phyloP scores from a whole-genome alignment of 1,284 basidiomycete genomes.

The Papiliotrema fonsecae region DNA sequence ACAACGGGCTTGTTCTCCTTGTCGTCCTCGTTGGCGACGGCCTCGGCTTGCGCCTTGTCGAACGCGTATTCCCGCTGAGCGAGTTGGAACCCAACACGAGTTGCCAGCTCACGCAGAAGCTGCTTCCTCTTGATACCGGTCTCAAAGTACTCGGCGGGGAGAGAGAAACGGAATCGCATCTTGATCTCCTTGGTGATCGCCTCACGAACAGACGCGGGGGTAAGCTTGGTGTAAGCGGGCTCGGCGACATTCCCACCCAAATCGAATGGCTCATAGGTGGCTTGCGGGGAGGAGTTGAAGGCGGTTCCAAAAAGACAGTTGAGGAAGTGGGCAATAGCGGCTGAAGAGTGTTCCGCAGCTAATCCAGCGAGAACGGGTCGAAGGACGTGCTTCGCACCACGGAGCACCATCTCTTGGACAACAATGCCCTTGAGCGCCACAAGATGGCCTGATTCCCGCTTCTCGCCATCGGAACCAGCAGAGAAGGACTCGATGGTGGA shows the following conservation, averaged over 20 bases:
- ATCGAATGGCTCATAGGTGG: slow-evolving; percentile 43
- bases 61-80: slow-evolving; percentile 52
- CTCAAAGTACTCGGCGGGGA: slow-evolving; percentile 47
- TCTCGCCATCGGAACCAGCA: slow-evolving; percentile 30
- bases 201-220: slow-evolving; percentile 49
- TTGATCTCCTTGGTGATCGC: slow-evolving; percentile 49
- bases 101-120: slow-evolving; percentile 53
- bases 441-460: slow-evolving; percentile 26
- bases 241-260: slow-evolving; percentile 20
- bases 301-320: slow-evolving; percentile 55
- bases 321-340: slow-evolving; percentile 54
- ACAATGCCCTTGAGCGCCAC: slow-evolving; percentile 45
- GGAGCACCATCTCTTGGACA: slow-evolving; percentile 56
- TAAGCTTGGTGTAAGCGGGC: slow-evolving; percentile 51
- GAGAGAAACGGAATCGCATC: slow-evolving; percentile 51
- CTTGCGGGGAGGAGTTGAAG: slow-evolving; percentile 48
- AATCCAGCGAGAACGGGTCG: slow-evolving; percentile 47
- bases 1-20: slow-evolving; percentile 16
- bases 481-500: slow-evolving; percentile 48
- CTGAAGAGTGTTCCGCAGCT: slow-evolving; percentile 45
- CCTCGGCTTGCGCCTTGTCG: slow-evolving; percentile 21
- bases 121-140: slow-evolving; percentile 47
- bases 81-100: slow-evolving; percentile 55
- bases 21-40: slow-evolving; percentile 18
- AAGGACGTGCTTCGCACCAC: slow-evolving; percentile 54